phyloP scores from a whole-genome alignment of 768 basidiomycete species.

The Xerocomellus intermedius region DNA sequence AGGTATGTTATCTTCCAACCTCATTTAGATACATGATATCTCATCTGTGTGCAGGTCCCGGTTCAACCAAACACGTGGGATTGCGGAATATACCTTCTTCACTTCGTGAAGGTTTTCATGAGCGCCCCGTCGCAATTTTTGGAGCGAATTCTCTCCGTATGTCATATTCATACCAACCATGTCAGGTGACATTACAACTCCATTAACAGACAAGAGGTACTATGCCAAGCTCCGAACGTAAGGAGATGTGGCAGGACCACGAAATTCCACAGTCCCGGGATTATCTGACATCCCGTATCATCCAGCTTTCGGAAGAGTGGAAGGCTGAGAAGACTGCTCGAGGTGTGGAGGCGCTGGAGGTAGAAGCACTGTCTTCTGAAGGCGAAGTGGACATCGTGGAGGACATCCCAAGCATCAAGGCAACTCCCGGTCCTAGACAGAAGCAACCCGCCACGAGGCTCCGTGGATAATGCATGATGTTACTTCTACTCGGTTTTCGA shows the following conservation, averaged over 20 bases:
- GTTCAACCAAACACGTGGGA: slow-evolving; percentile 87
- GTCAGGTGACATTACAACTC: background rate
- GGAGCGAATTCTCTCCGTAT: slow-evolving; percentile 43
- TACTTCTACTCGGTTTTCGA: slow-evolving; percentile 3
- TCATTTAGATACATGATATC: background rate
- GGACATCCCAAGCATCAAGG: slow-evolving; percentile 21
- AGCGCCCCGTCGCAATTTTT: slow-evolving; percentile 52
- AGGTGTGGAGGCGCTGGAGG: slow-evolving; percentile 19
- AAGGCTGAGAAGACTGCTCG: slow-evolving; percentile 43
- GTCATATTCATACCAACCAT: background rate
- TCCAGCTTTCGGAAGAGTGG: slow-evolving; percentile 53
- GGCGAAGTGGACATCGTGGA: slow-evolving; percentile 41
- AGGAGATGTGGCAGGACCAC: slow-evolving; percentile 51
- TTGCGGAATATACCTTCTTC: slow-evolving; percentile 90
- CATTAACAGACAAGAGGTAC: slow-evolving; percentile 32
- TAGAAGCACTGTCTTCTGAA: slow-evolving; percentile 32
- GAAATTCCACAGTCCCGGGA: slow-evolving; percentile 49
- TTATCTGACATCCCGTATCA: slow-evolving; percentile 41
- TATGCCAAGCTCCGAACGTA: slow-evolving; percentile 38
- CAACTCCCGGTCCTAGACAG: slow-evolving; percentile 8
- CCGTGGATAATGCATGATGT: slow-evolving; percentile 25
- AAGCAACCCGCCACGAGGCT: slow-evolving; percentile 22
- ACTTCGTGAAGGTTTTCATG: slow-evolving; percentile 81
- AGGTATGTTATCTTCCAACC: slow-evolving; percentile 38
- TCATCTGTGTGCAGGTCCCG: slow-evolving; percentile 60